phyloP scores from a whole-genome alignment of 139 green algal genomes.

The Eudorina sp. region DNA sequence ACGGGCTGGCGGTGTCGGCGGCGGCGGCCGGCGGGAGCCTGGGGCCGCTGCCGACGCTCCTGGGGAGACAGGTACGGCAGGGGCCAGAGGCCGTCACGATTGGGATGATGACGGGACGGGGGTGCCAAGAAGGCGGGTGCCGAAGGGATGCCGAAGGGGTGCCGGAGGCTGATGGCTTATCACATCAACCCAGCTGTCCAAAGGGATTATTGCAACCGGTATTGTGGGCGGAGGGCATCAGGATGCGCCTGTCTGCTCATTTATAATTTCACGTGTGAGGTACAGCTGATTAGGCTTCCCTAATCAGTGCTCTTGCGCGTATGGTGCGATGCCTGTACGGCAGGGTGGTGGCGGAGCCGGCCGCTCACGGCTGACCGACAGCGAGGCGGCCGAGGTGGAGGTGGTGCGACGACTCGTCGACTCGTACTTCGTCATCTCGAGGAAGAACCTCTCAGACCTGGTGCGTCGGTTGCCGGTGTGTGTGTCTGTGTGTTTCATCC shows the following conservation, averaged over 20 bases:
- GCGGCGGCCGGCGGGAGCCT: slow-evolving; percentile 13
- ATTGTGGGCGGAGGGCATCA: too few relatives aligned
- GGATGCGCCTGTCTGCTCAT: too few relatives aligned
- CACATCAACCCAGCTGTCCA: too few relatives aligned
- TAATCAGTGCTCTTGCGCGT: not conserved
- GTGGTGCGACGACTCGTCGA: slow-evolving; percentile 91
- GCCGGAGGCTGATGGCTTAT: too few relatives aligned
- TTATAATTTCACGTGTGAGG: too few relatives aligned
- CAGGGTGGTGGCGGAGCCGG: slow-evolving; percentile 38
- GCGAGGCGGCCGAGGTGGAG: slow-evolving; percentile 75
- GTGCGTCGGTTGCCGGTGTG: not conserved
- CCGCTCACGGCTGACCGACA: slow-evolving; percentile 6
- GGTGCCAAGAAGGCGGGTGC: too few relatives aligned
- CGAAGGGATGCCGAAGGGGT: too few relatives aligned
- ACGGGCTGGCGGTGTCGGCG: slow-evolving; percentile 14
- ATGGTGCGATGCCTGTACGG: too few relatives aligned
- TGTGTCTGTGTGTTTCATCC: not conserved
- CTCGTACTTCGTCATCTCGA: slow-evolving; percentile 94
- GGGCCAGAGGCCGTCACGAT: too few relatives aligned
- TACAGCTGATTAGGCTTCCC: too few relatives aligned
- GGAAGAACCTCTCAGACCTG: slow-evolving; percentile 86
- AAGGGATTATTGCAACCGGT: too few relatives aligned
- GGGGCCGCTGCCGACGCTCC: slow-evolving; percentile 22
- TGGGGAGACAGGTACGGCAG: slow-evolving; percentile 17
- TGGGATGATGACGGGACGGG: too few relatives aligned